phyloP scores from a whole-genome alignment of 2,329 filamentous ascomycete species.

The Exophiala xenobiotica region DNA sequence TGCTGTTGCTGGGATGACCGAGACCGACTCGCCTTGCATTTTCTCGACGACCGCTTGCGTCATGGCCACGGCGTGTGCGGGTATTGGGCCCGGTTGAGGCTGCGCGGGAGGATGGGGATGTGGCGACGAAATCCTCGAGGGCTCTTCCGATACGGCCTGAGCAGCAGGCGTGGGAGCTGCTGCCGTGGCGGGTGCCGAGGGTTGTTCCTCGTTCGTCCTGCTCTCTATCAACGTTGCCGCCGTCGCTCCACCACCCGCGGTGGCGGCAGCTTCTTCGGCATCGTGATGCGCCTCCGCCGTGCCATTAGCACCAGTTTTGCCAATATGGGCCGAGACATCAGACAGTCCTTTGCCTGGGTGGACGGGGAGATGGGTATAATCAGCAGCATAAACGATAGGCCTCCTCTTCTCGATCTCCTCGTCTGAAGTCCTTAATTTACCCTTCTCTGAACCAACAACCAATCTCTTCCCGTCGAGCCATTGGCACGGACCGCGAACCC shows the following conservation, averaged over 20 bases:
- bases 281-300: constrained; percentile 19
- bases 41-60: constrained; percentile 19
- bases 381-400: constrained; percentile 28
- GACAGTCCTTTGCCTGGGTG: constrained; percentile 24
- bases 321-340: constrained; percentile 3
- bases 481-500: constrained; percentile 29
- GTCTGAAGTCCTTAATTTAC: constrained; percentile 24
- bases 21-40: constrained; percentile 23
- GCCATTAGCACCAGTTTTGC: constrained; percentile 5
- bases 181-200: not conserved
- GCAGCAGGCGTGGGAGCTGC: not conserved
- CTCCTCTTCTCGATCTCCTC: constrained; percentile 25
- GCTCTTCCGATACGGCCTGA: not conserved
- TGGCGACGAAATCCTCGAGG: too few species aligned
- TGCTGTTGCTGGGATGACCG: constrained; percentile 19
- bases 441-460: constrained; percentile 30
- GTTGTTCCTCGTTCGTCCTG: constrained; percentile 7
- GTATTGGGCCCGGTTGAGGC: constrained; percentile 26
- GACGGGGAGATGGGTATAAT: constrained; percentile 28
- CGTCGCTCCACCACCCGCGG: constrained; percentile 10
- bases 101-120: constrained; percentile 15
- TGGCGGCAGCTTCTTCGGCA: constrained; percentile 16
- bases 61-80: constrained; percentile 18
- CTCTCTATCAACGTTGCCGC: constrained; percentile 17
- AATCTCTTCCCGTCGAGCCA: constrained; percentile 30